Conservation (phyloP, 2,329 filamentous ascomycete genomes). For the Colletotrichum aenigma region DNA sequence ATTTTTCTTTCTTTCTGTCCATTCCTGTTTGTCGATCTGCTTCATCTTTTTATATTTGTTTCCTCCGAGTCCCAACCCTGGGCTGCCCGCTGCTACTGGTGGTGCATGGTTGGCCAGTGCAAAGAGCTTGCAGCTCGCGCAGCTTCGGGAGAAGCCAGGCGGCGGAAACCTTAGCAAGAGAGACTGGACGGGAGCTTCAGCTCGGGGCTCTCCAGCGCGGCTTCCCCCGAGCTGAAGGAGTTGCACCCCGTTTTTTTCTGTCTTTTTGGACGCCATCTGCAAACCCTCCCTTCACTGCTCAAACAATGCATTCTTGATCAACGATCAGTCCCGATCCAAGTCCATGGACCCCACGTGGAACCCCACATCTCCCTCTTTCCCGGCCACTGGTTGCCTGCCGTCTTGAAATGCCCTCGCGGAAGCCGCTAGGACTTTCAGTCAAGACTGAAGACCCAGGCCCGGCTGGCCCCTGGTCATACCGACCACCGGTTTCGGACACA, state of each 20-base stretch:
- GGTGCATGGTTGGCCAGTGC: neutral
- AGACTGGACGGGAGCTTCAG: neutral
- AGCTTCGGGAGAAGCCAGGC: neutral
- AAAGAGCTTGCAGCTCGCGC: neutral
- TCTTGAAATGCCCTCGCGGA: neutral
- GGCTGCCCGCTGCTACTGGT: neutral
- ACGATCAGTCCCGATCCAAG: neutral
- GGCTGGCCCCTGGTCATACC: neutral
- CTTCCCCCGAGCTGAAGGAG: neutral
- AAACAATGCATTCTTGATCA: slow-evolving; percentile 3
- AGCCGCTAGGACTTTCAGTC: neutral
- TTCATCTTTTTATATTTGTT: neutral
- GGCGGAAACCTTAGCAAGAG: neutral
- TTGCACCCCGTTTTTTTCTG: neutral
- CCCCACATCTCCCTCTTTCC: neutral
- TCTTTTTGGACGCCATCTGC: neutral
- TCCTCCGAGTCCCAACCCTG: neutral
- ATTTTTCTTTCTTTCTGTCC: neutral
- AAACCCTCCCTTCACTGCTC: neutral
- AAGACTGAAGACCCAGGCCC: neutral
- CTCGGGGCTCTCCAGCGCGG: neutral
- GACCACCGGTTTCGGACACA: slow-evolving; percentile 19
- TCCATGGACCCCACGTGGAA: slow-evolving; percentile 6
- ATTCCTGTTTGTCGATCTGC: neutral
- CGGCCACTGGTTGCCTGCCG: neutral